These are phyloP conservation scores for Russula griseocarnosa DNA, from an alignment of 768 basidiomycete species.

Conservation along the genomic window DNA sequence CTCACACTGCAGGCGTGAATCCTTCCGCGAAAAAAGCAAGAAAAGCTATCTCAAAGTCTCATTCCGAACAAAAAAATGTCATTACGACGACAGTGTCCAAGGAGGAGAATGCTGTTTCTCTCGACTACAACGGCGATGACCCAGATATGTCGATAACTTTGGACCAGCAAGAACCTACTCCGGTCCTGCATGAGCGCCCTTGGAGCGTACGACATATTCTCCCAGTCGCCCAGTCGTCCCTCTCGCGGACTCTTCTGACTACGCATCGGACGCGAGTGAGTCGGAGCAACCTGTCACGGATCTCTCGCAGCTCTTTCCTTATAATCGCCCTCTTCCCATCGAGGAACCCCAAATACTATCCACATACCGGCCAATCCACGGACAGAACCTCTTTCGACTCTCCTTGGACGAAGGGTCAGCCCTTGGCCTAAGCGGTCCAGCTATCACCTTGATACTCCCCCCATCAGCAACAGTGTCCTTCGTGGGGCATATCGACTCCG, in stretches of 20 bases:
- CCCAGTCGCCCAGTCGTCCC: slow-evolving; percentile 46
- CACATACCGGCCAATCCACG: slow-evolving; percentile 46
- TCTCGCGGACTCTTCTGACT: slow-evolving; percentile 35
- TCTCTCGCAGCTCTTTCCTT: slow-evolving; percentile 19
- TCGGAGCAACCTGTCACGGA: slow-evolving; percentile 35
- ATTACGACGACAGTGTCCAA: slow-evolving; percentile 29
- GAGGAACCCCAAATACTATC: slow-evolving; percentile 37
- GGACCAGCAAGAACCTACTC: slow-evolving; percentile 24
- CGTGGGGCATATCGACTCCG: slow-evolving; percentile 57
- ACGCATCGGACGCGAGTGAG: slow-evolving; percentile 21
- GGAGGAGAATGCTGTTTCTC: slow-evolving; percentile 36
- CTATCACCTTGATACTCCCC: slow-evolving; percentile 44
- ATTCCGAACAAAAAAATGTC: slow-evolving; percentile 31
- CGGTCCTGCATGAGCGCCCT: neutral
- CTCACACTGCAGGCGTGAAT: slow-evolving; percentile 14
- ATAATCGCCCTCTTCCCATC: neutral
- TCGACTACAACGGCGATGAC: slow-evolving; percentile 28
- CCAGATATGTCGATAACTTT: slow-evolving; percentile 33
- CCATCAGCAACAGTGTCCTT: slow-evolving; percentile 55
- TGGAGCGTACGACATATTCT: slow-evolving; percentile 46
- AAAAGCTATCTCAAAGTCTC: slow-evolving; percentile 32
- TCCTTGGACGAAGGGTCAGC: slow-evolving; percentile 38
- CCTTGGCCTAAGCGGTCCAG: slow-evolving; percentile 34
- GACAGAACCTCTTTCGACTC: slow-evolving; percentile 47
- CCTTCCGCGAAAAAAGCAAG: slow-evolving; percentile 33